These are phyloP conservation scores for Periconia sp. DNA, from an alignment of 2,329 filamentous ascomycete species.

Conservation along the genomic window DNA sequence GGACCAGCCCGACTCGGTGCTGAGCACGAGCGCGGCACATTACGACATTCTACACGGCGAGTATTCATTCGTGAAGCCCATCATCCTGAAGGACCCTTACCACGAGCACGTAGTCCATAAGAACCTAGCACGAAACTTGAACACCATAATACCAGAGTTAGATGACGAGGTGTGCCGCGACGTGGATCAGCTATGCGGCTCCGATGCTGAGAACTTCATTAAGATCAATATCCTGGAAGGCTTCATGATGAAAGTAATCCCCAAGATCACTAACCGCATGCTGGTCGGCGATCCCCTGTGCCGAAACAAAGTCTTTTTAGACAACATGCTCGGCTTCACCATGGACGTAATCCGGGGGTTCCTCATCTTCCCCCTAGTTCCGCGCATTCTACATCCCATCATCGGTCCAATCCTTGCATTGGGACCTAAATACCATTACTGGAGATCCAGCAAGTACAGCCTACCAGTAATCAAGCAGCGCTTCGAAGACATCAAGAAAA, in stretches of 20 bases:
- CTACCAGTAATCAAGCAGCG: conserved; percentile 59
- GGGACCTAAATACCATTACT: conserved; percentile 57
- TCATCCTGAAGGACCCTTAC: conserved; percentile 45
- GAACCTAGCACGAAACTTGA: conserved; percentile 48
- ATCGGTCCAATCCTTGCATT: conserved; percentile 55
- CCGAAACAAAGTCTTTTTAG: conserved; percentile 55
- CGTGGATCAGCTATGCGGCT: conserved; percentile 45
- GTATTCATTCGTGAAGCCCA: conserved; percentile 45
- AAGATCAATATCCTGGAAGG: conserved; percentile 36
- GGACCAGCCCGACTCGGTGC: conserved; percentile 50
- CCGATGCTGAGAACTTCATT: conserved; percentile 45
- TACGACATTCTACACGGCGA: conserved; percentile 47
- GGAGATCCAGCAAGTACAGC: conserved; percentile 49
- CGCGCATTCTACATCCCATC: conserved; percentile 57
- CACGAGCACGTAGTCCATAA: conserved; percentile 52
- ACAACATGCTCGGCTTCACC: conserved; percentile 58
- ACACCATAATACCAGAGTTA: conserved; percentile 44
- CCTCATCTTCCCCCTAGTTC: conserved; percentile 53
- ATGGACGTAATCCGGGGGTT: conserved; percentile 51
- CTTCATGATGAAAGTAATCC: conserved; percentile 47
- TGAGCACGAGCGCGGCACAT: conserved; percentile 45
- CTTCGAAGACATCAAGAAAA: conserved; percentile 53
- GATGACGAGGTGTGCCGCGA: conserved; percentile 45
- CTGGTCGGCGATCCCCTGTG: conserved; percentile 54
- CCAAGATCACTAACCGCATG: conserved; percentile 51